Base-by-base conservation (phyloP, 1,139 yeast species). In the Suhomyces yuchorum region DNA sequence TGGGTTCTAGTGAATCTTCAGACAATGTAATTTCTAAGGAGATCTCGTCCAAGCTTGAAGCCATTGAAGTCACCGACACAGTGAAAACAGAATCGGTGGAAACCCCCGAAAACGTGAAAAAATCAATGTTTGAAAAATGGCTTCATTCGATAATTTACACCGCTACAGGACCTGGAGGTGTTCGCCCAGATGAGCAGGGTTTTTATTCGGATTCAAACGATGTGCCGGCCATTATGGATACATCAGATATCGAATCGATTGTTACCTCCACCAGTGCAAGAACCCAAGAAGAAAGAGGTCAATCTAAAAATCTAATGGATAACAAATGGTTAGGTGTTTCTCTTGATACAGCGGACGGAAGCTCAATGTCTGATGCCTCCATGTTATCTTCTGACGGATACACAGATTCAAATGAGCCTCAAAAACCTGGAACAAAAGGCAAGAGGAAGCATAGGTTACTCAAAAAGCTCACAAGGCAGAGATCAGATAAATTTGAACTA, bases 111-210 rank as follows among this genome's bases (percentile, higher is more conserved):
- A 50, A 46, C 9, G 57, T 55, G 15, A 45, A 43, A 8, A 50
- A 60, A 19, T 24, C 33, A 1, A 46, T 57, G 12, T 65, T 70
- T 40, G 56, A 60, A 3, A 51, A 51, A 2, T 74, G 79, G 78
- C 34, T 58, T 2, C 52, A 56, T 8, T 61, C 71, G 1, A 59
- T 73, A 43, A 47, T 74, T 18, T 68, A 68, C 47, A 65, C 72
- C 0, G 70, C 65, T 6, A 56, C 65, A 1, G 75, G 68, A 49
- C 53, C 56, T 26, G 56, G n/a, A n/a, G n/a, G 46, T 44, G 41
- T 58, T 11, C 52, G 46, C 34, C 71, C 75, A 0, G 67, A 73
- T 50, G 78, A 73, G 6, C 79, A 75, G 56, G 80, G 79, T 1
- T 73, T 75, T 42, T 75, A 75, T 48, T 57, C 64, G 4, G 71